phyloP scores from a whole-genome alignment of 495 filamentous ascomycete species.

The Neurospora sp. region DNA sequence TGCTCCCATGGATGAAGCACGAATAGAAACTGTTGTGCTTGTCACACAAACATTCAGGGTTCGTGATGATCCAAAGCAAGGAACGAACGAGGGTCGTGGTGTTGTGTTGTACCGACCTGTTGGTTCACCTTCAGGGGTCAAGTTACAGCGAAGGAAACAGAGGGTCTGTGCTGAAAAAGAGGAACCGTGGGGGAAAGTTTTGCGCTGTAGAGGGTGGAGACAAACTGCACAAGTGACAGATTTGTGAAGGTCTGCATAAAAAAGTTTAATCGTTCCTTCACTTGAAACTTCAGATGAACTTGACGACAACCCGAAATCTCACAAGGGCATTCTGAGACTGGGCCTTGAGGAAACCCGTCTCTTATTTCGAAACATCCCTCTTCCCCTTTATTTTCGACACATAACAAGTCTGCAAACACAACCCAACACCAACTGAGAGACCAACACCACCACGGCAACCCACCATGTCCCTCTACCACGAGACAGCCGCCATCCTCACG shows the following conservation, averaged over 20 bases:
- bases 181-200: neutral
- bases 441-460: neutral
- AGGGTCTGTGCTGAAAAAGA: neutral
- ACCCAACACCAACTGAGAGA: neutral
- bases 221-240: neutral
- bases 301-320: neutral
- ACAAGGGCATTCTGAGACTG: neutral
- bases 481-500: slow-evolving; percentile 65
- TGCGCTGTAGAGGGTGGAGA: neutral
- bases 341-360: neutral
- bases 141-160: neutral
- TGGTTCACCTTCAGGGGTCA: neutral
- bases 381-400: too few relatives aligned
- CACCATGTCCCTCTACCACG: slow-evolving; percentile 84
- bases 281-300: neutral
- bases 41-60: neutral
- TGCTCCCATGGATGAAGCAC: neutral
- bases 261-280: neutral
- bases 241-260: neutral
- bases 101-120: neutral
- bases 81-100: neutral
- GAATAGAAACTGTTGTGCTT: neutral
- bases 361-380: neutral
- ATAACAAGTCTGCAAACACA: neutral
- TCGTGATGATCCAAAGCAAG: neutral